phyloP scores from a whole-genome alignment of 495 filamentous ascomycete genomes.

The Opeltia flavorubescens region DNA sequence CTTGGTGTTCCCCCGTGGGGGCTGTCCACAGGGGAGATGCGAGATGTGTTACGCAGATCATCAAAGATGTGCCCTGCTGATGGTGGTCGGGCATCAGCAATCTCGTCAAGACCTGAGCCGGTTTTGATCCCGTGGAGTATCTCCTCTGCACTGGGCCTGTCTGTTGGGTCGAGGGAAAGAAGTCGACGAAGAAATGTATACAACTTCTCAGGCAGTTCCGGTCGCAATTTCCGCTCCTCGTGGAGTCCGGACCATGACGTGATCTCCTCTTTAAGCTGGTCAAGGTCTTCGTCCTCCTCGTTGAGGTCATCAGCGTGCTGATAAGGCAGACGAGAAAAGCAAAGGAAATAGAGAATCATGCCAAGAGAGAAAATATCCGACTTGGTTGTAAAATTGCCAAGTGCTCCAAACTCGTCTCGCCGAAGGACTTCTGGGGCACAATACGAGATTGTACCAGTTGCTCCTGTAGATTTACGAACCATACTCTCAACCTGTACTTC shows the following conservation, averaged over 20 bases:
- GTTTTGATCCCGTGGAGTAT: constrained; percentile 70
- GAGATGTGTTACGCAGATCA: constrained; percentile 40
- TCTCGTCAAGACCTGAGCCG: constrained; percentile 47
- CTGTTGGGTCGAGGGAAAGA: constrained; percentile 59
- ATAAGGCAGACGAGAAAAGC: constrained; percentile 84
- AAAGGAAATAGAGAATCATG: constrained; percentile 97
- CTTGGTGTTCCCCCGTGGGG: constrained; percentile 22
- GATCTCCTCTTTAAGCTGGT: constrained; percentile 76
- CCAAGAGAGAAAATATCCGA: constrained; percentile 94
- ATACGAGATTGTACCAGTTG: constrained; percentile 93
- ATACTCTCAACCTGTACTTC: constrained; percentile 77
- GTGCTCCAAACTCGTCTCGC: constrained; percentile 47
- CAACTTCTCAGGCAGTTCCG: constrained; percentile 74
- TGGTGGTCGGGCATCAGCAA: constrained; percentile 31
- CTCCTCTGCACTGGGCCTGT: constrained; percentile 74
- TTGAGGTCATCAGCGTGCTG: constrained; percentile 64
- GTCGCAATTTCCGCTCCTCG: constrained; percentile 50
- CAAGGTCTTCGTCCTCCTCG: constrained; percentile 90
- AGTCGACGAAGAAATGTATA: constrained; percentile 73
- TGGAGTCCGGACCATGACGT: constrained; percentile 75
- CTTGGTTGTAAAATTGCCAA: constrained; percentile 87
- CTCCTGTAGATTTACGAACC: constrained; percentile 72
- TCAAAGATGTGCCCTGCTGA: constrained; percentile 33
- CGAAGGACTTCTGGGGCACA: constrained; percentile 89
- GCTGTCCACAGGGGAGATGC: constrained; percentile 45